Percentiles rank a stretch among this genome's conserved stretches.
These are phyloP conservation scores for Fusarium sororula DNA, from an alignment of 2,329 filamentous ascomycete species.

Conservation along the genomic window DNA sequence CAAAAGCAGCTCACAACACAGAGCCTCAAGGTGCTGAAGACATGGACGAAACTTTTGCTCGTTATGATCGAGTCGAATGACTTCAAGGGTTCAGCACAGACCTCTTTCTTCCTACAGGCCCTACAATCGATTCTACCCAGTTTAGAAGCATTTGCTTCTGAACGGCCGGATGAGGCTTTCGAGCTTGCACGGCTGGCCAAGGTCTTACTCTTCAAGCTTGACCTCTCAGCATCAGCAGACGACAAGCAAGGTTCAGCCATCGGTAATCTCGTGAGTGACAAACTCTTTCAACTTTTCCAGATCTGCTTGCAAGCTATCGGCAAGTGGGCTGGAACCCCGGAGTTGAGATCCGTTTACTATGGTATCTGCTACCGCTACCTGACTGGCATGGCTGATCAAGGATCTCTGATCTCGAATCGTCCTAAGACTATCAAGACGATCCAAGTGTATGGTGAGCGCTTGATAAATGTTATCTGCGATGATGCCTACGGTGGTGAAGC, in stretches of 20 bases:
- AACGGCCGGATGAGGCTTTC: constrained; percentile 74
- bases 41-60: constrained; percentile 86
- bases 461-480: constrained; percentile 89
- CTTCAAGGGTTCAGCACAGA: constrained; percentile 75
- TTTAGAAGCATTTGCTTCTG: constrained; percentile 78
- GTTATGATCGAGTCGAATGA: constrained; percentile 86
- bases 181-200: constrained; percentile 82
- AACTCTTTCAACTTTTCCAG: constrained; percentile 91
- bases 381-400: constrained; percentile 69
- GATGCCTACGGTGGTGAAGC: constrained; percentile 89
- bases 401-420: constrained; percentile 57
- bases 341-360: constrained; percentile 86
- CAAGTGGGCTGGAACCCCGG: constrained; percentile 74
- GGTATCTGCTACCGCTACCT: constrained; percentile 91
- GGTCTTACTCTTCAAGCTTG: constrained; percentile 75
- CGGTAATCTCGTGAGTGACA: constrained; percentile 83
- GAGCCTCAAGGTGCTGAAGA: constrained; percentile 74
- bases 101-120: constrained; percentile 83
- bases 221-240: constrained; percentile 57
- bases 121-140: constrained; percentile 89
- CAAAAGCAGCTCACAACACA: constrained; percentile 65
- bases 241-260: constrained; percentile 58
- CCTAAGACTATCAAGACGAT: constrained; percentile 78
- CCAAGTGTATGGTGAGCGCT: constrained; percentile 72
- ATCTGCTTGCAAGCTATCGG: constrained; percentile 82